Percentiles rank a stretch among this genome's conserved stretches.
Conservation (phyloP, 2,329 filamentous ascomycete species). For the Stemphylium beticola region DNA sequence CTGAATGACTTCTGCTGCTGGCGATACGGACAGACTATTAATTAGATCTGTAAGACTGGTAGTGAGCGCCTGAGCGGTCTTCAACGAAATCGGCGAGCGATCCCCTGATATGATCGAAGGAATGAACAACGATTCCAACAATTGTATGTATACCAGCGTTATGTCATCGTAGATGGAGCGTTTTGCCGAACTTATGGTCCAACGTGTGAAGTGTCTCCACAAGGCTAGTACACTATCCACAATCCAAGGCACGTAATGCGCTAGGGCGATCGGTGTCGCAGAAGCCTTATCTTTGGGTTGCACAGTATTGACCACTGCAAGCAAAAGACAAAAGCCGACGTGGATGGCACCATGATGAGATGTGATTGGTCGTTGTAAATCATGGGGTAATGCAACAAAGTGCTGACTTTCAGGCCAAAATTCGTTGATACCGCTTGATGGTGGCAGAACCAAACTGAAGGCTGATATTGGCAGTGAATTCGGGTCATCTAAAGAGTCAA, state of each 20-base stretch:
- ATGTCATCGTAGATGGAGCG: slow-evolving; percentile 26
- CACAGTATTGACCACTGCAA: slow-evolving; percentile 20
- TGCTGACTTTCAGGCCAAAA: slow-evolving; percentile 50
- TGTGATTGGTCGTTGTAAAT: slow-evolving; percentile 43
- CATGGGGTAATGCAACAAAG: slow-evolving; percentile 50
- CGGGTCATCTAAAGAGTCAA: slow-evolving; percentile 46
- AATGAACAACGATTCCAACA: slow-evolving; percentile 26
- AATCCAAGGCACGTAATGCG: slow-evolving; percentile 34
- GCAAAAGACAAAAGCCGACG: slow-evolving; percentile 35
- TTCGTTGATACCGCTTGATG: slow-evolving; percentile 46
- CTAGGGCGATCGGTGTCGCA: slow-evolving; percentile 8
- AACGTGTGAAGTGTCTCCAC: slow-evolving; percentile 35
- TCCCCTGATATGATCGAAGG: slow-evolving; percentile 2
- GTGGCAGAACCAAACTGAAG: slow-evolving; percentile 47
- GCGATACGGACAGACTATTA: slow-evolving; percentile 15
- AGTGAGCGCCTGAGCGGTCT: slow-evolving; percentile 27
- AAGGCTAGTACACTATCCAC: slow-evolving; percentile 31
- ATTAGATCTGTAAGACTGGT: slow-evolving; percentile 29
- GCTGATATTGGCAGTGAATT: slow-evolving; percentile 10
- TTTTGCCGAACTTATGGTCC: slow-evolving; percentile 20
- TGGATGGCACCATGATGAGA: slow-evolving; percentile 34
- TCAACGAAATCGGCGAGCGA: slow-evolving; percentile 22
- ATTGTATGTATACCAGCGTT: slow-evolving; percentile 29
- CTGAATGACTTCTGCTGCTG: slow-evolving; percentile 31
- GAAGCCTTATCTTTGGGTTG: not conserved